A percentile compares a stretch with the other conserved stretches of the same genome.
These are phyloP conservation scores for Malus hybrid DNA, from an alignment of 331 rosid genomes.

Conservation along the genomic window DNA sequence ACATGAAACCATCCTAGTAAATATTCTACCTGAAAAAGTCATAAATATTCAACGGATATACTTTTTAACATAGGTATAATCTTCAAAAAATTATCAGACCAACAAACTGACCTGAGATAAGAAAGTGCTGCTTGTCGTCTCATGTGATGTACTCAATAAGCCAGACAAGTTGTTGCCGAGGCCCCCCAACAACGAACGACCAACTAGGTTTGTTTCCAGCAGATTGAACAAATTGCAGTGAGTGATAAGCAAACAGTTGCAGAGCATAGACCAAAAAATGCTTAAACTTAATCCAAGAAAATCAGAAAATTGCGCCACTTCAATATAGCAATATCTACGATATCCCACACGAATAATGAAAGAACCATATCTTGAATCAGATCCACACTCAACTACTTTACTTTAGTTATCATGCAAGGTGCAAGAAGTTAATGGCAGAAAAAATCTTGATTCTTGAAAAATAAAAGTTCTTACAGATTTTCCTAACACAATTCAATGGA, in stretches of 20 bases:
- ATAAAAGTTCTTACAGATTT: no score
- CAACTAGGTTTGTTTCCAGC: conserved; percentile 26
- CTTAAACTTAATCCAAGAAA: background rate
- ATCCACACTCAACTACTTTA: background rate
- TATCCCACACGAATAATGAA: background rate
- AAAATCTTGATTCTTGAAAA: no score
- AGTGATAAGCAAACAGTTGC: background rate
- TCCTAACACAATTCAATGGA: no score
- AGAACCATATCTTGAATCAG: background rate
- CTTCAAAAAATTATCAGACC: background rate
- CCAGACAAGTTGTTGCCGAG: conserved; percentile 32
- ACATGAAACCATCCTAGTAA: no score
- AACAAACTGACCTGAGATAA: conserved; percentile 33
- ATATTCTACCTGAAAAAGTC: no score
- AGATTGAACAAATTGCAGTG: conserved; percentile 2
- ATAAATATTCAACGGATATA: no score
- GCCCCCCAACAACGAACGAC: conserved; percentile 57
- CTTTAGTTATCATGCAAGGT: background rate
- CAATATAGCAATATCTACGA: background rate
- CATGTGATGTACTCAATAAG: conserved; percentile 31
- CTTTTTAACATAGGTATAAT: background rate
- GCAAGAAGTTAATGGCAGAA: background rate
- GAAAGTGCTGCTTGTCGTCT: conserved; percentile 27
- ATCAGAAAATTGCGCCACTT: background rate
- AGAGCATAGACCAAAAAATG: background rate